A percentile compares a stretch with the other conserved stretches of the same genome.
Evolutionary conservation across 228 moss, liverwort and hornwort genomes (phyloP).

Genomic region (Sphagnum fallax): DNA sequence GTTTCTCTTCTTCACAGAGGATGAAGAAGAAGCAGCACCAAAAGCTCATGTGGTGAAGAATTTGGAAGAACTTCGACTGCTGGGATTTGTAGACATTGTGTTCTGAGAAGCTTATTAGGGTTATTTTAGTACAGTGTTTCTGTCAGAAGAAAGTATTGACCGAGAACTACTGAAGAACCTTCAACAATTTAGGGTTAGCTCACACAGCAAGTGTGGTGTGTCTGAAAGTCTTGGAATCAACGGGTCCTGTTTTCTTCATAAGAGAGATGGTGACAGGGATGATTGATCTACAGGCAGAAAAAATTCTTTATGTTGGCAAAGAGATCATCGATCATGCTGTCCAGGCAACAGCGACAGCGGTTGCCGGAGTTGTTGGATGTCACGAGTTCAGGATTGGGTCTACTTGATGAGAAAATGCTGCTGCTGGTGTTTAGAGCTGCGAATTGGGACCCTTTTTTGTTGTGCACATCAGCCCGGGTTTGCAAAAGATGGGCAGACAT

Average conservation of each 20-base stretch:
- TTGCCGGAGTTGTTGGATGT: conserved; percentile 22
- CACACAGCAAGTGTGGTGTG: no score
- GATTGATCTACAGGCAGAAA: no score
- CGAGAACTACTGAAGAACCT: no score
- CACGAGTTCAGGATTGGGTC: conserved; percentile 7
- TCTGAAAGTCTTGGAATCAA: not conserved
- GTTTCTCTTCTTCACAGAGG: no score
- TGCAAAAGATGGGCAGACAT: conserved; percentile 40
- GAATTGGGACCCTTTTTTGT: conserved; percentile 38
- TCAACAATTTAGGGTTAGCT: no score
- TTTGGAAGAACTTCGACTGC: no score
- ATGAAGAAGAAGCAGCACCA: no score
- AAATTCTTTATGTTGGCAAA: conserved; percentile 2
- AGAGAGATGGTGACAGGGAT: not conserved
- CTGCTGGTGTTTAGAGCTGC: conserved; percentile 31
- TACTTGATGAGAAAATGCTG: conserved; percentile 45
- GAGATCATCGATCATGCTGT: conserved; percentile 32
- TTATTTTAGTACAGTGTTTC: no score
- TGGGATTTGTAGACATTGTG: no score
- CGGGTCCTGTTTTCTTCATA: not conserved
- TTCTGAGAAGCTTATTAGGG: no score
- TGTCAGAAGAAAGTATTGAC: no score
- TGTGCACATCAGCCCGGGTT: conserved; percentile 38
- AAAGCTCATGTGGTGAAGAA: no score
- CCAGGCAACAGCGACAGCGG: conserved; percentile 32